phyloP scores from a whole-genome alignment of 2,329 filamentous ascomycete species.

The Stemphylium vesicarium region DNA sequence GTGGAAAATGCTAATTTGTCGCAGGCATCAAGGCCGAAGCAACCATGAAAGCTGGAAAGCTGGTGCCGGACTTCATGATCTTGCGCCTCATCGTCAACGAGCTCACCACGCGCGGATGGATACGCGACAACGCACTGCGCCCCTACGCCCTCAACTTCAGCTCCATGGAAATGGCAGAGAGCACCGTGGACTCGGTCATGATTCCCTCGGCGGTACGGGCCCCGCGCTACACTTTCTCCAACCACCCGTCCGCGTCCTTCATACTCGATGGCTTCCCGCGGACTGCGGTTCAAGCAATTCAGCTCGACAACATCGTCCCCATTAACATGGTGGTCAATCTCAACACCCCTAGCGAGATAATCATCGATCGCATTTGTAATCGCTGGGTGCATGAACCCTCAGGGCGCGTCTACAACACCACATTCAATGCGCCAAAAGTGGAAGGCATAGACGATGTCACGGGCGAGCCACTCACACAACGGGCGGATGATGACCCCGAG shows the following conservation, averaged over 20 bases:
- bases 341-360: slow-evolving; percentile 82
- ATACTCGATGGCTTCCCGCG: slow-evolving; percentile 96
- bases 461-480: slow-evolving; percentile 81
- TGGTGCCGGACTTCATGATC: slow-evolving; percentile 93
- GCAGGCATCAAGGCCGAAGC: slow-evolving; percentile 88
- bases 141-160: slow-evolving; percentile 55
- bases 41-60: slow-evolving; percentile 83
- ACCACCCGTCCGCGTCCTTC: slow-evolving; percentile 83
- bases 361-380: slow-evolving; percentile 86
- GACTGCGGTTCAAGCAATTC: slow-evolving; percentile 78
- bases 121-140: slow-evolving; percentile 59
- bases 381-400: slow-evolving; percentile 94
- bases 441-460: slow-evolving; percentile 87
- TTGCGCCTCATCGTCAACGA: slow-evolving; percentile 91
- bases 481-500: slow-evolving; percentile 84
- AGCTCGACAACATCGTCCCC: slow-evolving; percentile 81
- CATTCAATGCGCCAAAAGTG: slow-evolving; percentile 85
- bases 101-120: slow-evolving; percentile 84
- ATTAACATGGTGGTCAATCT: slow-evolving; percentile 93
- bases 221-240: slow-evolving; percentile 57
- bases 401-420: slow-evolving; percentile 92
- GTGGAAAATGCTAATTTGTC: slow-evolving; percentile 18
- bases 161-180: slow-evolving; percentile 38
- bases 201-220: slow-evolving; percentile 49
- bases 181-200: slow-evolving; percentile 51